Conservation (phyloP, 805 yeast genomes). For the Debaryomyces castellii region DNA sequence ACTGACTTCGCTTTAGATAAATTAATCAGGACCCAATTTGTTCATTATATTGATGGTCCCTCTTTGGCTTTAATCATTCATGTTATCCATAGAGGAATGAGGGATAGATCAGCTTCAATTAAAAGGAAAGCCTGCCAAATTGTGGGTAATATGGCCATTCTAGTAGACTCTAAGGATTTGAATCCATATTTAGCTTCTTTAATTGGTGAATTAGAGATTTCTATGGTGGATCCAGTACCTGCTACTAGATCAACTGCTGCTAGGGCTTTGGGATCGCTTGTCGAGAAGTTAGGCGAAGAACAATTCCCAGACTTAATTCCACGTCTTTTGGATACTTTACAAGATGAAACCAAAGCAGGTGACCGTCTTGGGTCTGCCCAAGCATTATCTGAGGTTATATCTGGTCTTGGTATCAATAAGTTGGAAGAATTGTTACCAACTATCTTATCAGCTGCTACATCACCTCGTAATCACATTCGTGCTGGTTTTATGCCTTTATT, state of each 20-base stretch:
- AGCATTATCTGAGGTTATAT: slow-evolving; percentile 89
- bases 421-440: slow-evolving; percentile 86
- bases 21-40: slow-evolving; percentile 86
- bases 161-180: slow-evolving; percentile 85
- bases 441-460: slow-evolving; percentile 69
- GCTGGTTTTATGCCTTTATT: slow-evolving; percentile 92
- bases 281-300: slow-evolving; percentile 95
- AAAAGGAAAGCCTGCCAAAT: slow-evolving; percentile 95
- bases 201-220: slow-evolving; percentile 79
- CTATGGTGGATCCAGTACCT: slow-evolving; percentile 99
- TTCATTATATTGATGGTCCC: slow-evolving; percentile 97
- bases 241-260: slow-evolving; percentile 96
- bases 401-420: slow-evolving; percentile 85
- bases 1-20: slow-evolving; percentile 88
- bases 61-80: slow-evolving; percentile 93
- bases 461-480: slow-evolving; percentile 68
- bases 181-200: slow-evolving; percentile 78
- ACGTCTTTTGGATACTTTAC: slow-evolving; percentile 68
- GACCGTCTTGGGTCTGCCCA: slow-evolving; percentile 97
- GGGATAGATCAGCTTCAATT: slow-evolving; percentile 88
- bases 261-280: slow-evolving; percentile 92
- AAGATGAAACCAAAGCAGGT: slow-evolving; percentile 77
- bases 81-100: slow-evolving; percentile 93
- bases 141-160: slow-evolving; percentile 97
- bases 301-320: slow-evolving; percentile 90